Evolutionary conservation across 352 stramenopile genomes (phyloP), one percentile per base, ranked within the genome.

Genomic region (Phytophthora aleatoria): DNA sequence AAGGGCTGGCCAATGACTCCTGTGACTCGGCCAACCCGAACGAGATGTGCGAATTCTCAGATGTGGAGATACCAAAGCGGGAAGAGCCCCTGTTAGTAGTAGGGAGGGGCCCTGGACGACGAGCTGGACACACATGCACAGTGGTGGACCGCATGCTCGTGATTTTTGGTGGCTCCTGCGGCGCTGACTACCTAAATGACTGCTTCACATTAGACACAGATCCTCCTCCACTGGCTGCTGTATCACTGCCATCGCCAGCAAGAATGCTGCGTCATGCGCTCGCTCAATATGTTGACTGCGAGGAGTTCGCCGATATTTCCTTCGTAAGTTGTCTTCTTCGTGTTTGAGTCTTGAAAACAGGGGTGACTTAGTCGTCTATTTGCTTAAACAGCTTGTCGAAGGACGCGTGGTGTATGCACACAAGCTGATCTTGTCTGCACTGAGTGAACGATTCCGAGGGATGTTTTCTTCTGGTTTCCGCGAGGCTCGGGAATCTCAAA

Each of bases 181-280:
- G 91, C 9, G 90, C 85, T 57, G 89, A 98, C 45, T 98, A 98
- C 69, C 74, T 98, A 7, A 97, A 95, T 73, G 96, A 99, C 67
- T 97, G 98, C 50, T 97, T 95, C 60, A 85, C 97, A 42, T 77
- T 99, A 15, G 95, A 98, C 67, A 98, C 94, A 7, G 96, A 99
- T 63, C 93, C 94, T 49, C 78, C 87, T 38, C 94, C 92, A 30
- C 69, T 82, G 1, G 87, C 94, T 7, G 77, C 74, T 38, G 83
- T 98, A n/a, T 93, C 83, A 13, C 71, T 92, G 45, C 73, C 84
- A 1, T 94, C 81, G 2, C 92, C 85, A 33, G 67, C 73, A 33
- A 76, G 76, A 57, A 73, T 72, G 48, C 67, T 97, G 12, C 80
- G 95, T 50, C 71, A 76, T 52, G 85, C 89, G 44, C 76, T 99